Conservation (phyloP, 2,329 filamentous ascomycete genomes). For the Penicillium paneum region DNA sequence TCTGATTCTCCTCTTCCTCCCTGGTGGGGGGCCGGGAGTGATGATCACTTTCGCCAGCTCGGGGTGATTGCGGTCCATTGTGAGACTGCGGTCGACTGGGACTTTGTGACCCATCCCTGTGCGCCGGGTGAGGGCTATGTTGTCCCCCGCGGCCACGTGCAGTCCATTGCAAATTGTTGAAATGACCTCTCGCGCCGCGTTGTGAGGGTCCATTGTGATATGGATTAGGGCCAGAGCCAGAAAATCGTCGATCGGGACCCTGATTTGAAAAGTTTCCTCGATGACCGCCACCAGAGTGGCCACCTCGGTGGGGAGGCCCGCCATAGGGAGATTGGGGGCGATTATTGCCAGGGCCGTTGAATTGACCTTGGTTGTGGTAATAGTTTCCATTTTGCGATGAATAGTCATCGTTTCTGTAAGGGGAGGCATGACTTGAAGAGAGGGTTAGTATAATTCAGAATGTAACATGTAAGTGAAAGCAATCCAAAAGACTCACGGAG, state of each 20-base stretch:
- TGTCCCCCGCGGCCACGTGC: conserved; percentile 53
- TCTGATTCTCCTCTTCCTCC: conserved; percentile 62
- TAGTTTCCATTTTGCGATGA: conserved; percentile 52
- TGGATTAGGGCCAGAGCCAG: conserved; percentile 47
- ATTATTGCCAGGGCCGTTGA: conserved; percentile 54
- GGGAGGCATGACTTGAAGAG: conserved; percentile 60
- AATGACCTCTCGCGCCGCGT: conserved; percentile 56
- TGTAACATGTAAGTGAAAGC: not conserved
- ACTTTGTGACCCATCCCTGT: conserved; percentile 34
- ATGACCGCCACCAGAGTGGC: conserved; percentile 48
- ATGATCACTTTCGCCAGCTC: conserved; percentile 56
- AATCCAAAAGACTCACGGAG: conserved; percentile 35
- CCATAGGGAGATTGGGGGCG: conserved; percentile 46
- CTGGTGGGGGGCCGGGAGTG: conserved; percentile 60
- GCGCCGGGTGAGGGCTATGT: conserved; percentile 40
- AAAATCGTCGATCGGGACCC: conserved; percentile 45
- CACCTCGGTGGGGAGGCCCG: conserved; percentile 51
- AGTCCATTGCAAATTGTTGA: conserved; percentile 71
- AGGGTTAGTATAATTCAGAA: conserved; percentile 24
- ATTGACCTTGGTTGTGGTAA: conserved; percentile 49
- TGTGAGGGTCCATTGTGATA: conserved; percentile 41
- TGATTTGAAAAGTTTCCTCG: conserved; percentile 58
- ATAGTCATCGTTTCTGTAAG: conserved; percentile 58
- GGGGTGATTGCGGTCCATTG: conserved; percentile 34
- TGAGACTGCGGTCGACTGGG: conserved; percentile 28